phyloP scores from a whole-genome alignment of 805 yeast species.

The Wickerhamiella occidentalis region DNA sequence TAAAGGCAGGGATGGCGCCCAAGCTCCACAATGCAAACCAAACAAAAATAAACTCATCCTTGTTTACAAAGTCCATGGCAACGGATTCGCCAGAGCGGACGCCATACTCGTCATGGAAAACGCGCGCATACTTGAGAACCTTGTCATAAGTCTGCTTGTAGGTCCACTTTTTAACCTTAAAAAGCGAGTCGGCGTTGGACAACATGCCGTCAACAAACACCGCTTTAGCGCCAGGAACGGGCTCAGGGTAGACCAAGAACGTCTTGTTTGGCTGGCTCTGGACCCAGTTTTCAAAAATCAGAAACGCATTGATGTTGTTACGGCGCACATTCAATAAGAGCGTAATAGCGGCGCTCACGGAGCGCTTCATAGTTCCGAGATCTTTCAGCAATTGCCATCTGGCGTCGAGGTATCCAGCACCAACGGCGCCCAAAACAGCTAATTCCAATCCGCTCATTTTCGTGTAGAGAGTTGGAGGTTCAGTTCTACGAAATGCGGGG shows the following conservation, averaged over 20 bases:
- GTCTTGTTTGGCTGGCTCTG: constrained; percentile 35
- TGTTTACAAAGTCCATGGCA: constrained; percentile 68
- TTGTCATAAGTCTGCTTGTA: constrained; percentile 57
- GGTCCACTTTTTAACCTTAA: constrained; percentile 49
- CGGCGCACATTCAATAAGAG: constrained; percentile 11
- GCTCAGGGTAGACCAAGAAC: constrained; percentile 56
- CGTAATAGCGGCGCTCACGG: constrained; percentile 9
- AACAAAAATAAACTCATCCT: constrained; percentile 63
- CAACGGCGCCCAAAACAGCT: constrained; percentile 18
- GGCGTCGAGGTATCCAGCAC: constrained; percentile 19
- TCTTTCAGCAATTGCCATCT: constrained; percentile 17
- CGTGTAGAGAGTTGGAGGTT: neutral
- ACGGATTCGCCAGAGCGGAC: constrained; percentile 56
- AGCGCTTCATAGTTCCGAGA: constrained; percentile 11
- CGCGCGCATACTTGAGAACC: constrained; percentile 51
- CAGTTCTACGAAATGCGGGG: neutral
- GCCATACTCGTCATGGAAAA: constrained; percentile 50
- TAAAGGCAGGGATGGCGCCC: constrained; percentile 79
- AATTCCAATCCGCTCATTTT: constrained; percentile 13
- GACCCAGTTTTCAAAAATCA: constrained; percentile 49
- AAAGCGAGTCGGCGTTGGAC: constrained; percentile 37
- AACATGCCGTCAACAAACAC: constrained; percentile 24
- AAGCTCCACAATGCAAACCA: constrained; percentile 87
- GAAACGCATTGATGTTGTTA: constrained; percentile 48
- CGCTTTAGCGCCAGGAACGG: constrained; percentile 19